Base-by-base conservation (phyloP, 2,329 filamentous ascomycete species). In the Alternaria conjuncta region DNA sequence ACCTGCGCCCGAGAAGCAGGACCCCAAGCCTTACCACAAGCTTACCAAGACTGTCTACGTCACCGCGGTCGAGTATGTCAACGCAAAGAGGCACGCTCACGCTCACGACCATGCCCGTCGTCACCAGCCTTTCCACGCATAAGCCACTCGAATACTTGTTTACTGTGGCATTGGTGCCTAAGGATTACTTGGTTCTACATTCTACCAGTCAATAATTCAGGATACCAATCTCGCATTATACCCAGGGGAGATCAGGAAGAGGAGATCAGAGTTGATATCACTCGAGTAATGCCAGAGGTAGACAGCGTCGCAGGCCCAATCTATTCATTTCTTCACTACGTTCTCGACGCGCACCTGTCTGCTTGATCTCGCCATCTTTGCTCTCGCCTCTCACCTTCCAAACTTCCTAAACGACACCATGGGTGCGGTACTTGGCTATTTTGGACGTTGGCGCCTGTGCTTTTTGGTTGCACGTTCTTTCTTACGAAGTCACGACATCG, bases 241-340 rank as follows among this genome's bases (percentile, higher is more conserved):
- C 68, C 70, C 71, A 65, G 54, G 59, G 65, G 65, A 69, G 61
- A 62, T 30, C 63, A 53, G 62, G 67, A 63, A 65, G 71, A 71
- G 63, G 69, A 65, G 62, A 56, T 61, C 57, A 65, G 63, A 67
- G 68, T 64, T 54, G 58, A 71, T 72, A 62, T 61, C 62, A 71
- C 69, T 66, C 68, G 60, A 72, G 71, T 79, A 78, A 78, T 78
- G 75, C 68, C 69, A 53, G 70, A 69, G 70, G 74, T 77, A 78
- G 75, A 73, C 72, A 75, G 75, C 74, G 75, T 78, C 75, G 75
- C 76, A 77, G 73, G 73, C 71, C 26, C 71, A 76, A 68, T 74
- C 64, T 69, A 78, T 77, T 75, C 67, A 70, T 73, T 77, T 69
- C 62, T 70, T 72, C 66, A 66, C 66, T 63, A 56, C 47, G 60